Evolutionary conservation across 2,329 filamentous ascomycete genomes (phyloP), one percentile per base, ranked within the genome.

Genomic region (Diaporthe sp.): DNA sequence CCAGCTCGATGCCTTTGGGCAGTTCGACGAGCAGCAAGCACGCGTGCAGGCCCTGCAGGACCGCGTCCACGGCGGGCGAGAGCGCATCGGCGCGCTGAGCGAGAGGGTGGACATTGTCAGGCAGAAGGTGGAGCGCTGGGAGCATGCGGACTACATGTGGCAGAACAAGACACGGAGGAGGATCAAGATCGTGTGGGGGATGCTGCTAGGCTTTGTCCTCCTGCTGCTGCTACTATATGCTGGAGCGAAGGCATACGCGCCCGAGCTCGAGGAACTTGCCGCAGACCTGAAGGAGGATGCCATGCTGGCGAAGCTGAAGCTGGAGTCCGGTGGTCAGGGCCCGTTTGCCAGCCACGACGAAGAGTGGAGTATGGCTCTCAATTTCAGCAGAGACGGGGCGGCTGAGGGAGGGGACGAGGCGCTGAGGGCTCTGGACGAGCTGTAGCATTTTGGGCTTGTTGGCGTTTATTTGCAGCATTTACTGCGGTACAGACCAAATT

Each of bases 101-200:
- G 87, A 86, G 58, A 87, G 94, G 67, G 90, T 96, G 4, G 91
- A 93, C 71, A 84, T 87, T 19, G 92, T 94, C 17, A 88, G 91
- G 68, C 84, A 88, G 73, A 88, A 90, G 10, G 90, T 96, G 19
- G 92, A 94, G 81, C 85, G 86, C 39, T 94, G 93, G 89, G 92
- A 94, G 82, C 87, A 87, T 74, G 88, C 90, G 2, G 94, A 95
- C 82, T 87, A 86, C 65, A 90, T 92, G 79, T 93, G 92, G 88
- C 90, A 94, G 83, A 91, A 93, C 79, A 90, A 87, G 79, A 94
- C 92, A n/a, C 86, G 91, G 76, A 87, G 86, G 81, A 88, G 92
- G 68, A 84, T 94, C 77, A 90, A 89, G 78, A 87, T 90, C 28
- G 84, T 93, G 62, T 94, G 92, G 92, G 87, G 91, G 53, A 86